These are phyloP conservation scores for Ogataea henricii DNA, from an alignment of 805 yeast species.

Conservation along the genomic window DNA sequence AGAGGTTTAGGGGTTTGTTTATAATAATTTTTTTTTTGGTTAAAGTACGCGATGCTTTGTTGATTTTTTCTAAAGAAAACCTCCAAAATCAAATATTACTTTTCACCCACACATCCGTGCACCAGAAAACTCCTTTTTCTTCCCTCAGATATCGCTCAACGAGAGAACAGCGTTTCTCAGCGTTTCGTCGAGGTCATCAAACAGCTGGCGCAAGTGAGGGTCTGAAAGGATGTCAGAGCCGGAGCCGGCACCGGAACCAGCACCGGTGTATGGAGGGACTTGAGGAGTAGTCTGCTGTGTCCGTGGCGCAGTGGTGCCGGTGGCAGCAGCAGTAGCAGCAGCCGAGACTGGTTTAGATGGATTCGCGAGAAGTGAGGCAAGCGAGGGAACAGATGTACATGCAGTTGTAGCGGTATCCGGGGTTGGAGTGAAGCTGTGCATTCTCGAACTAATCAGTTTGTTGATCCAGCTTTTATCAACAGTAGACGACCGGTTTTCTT, in stretches of 20 bases:
- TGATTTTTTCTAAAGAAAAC: neutral
- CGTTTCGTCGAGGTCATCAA: conserved; percentile 18
- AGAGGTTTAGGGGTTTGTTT: neutral
- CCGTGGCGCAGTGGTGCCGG: neutral
- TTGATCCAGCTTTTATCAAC: conserved; percentile 19
- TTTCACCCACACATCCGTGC: conserved; percentile 1
- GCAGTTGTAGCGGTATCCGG: neutral
- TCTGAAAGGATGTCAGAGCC: neutral
- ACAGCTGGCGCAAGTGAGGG: conserved; percentile 9
- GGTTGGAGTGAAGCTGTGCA: conserved; percentile 2
- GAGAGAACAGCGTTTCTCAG: conserved; percentile 14
- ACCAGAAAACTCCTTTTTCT: too few species aligned
- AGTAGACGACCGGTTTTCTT: neutral
- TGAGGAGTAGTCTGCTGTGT: neutral
- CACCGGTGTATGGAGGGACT: neutral
- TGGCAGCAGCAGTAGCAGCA: neutral
- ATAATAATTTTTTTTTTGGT: neutral
- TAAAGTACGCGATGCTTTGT: neutral
- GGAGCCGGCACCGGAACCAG: too few species aligned
- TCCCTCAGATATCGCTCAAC: conserved; percentile 9
- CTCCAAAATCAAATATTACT: too few species aligned
- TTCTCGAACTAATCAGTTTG: conserved; percentile 11
- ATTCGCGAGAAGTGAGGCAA: too few species aligned
- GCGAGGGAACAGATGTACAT: neutral
- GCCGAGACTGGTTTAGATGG: too few species aligned